Percentiles rank a stretch among this genome's conserved stretches.
Conservation (phyloP, 768 basidiomycete species). For the Pilatotrama ljubarskyi region DNA sequence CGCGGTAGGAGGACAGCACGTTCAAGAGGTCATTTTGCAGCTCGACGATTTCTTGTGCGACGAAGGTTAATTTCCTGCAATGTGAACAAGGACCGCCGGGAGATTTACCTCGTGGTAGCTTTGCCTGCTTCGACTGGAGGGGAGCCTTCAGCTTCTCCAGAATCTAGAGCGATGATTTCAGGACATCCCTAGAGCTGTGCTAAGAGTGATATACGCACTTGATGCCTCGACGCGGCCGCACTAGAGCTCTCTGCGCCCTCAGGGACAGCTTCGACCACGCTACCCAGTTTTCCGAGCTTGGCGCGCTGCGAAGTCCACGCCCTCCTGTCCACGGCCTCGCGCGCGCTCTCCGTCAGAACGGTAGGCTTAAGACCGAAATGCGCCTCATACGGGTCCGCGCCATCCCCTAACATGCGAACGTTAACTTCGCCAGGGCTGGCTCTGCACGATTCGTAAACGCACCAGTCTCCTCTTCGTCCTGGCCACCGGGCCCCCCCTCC, state of each 20-base stretch:
- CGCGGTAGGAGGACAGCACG: conserved; percentile 63
- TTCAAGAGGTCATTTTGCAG: conserved; percentile 72
- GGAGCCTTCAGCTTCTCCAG: conserved; percentile 55
- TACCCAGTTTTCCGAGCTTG: conserved; percentile 59
- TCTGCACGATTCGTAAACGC: background rate
- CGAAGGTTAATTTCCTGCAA: background rate
- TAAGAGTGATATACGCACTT: background rate
- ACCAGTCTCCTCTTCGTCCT: conserved; percentile 23
- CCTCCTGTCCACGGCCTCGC: conserved; percentile 52
- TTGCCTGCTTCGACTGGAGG: conserved; percentile 55
- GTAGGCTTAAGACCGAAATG: conserved; percentile 70
- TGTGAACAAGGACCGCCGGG: too few relatives aligned
- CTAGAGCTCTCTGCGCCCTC: conserved; percentile 34
- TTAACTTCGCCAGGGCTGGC: background rate
- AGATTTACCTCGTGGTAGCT: conserved; percentile 50
- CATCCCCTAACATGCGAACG: conserved; percentile 10
- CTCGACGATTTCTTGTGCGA: conserved; percentile 35
- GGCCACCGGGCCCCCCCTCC: conserved; percentile 15
- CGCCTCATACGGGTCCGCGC: conserved; percentile 57
- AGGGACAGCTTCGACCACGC: conserved; percentile 50
- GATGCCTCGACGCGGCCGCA: background rate
- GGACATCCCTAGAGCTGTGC: background rate
- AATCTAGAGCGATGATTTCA: conserved; percentile 40
- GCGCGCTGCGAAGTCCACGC: conserved; percentile 57
- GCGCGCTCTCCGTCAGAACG: conserved; percentile 49